Conservation (phyloP, 495 filamentous ascomycete species). For the Penicillium robsamsonii region DNA sequence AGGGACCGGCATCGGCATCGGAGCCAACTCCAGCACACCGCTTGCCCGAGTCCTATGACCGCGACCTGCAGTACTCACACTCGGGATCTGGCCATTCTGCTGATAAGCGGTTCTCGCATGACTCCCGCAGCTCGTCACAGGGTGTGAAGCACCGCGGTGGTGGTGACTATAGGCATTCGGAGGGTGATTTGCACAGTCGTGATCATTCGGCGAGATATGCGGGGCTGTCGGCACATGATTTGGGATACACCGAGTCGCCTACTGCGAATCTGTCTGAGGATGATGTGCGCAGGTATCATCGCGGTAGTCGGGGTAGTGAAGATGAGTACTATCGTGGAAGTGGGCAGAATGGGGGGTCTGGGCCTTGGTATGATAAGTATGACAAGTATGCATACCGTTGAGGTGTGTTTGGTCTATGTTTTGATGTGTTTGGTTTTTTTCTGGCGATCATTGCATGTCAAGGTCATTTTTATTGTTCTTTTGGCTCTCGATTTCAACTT, state of each 20-base stretch:
- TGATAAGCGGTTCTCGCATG: conserved; percentile 18
- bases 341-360: conserved; percentile 30
- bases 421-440: background rate
- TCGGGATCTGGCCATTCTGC: conserved; percentile 23
- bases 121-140: conserved; percentile 39
- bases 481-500: background rate
- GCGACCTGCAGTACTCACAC: conserved; percentile 28
- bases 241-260: conserved; percentile 28
- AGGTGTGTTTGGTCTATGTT: conserved; percentile 7
- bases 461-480: conserved; percentile 1
- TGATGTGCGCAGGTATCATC: conserved; percentile 33
- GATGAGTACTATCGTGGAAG: conserved; percentile 44
- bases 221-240: conserved; percentile 27
- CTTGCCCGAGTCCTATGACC: conserved; percentile 22
- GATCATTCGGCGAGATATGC: conserved; percentile 24
- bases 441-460: conserved; percentile 1
- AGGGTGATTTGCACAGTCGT: conserved; percentile 36
- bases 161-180: conserved; percentile 41
- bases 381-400: conserved; percentile 34
- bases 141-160: conserved; percentile 19
- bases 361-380: conserved; percentile 16
- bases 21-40: conserved; percentile 10
- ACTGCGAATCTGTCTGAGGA: conserved; percentile 25
- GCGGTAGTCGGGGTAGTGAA: conserved; percentile 29
- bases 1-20: background rate